Evolutionary conservation across 108 stramenopile species (phyloP).

Genomic region (Nitzschia sp.): DNA sequence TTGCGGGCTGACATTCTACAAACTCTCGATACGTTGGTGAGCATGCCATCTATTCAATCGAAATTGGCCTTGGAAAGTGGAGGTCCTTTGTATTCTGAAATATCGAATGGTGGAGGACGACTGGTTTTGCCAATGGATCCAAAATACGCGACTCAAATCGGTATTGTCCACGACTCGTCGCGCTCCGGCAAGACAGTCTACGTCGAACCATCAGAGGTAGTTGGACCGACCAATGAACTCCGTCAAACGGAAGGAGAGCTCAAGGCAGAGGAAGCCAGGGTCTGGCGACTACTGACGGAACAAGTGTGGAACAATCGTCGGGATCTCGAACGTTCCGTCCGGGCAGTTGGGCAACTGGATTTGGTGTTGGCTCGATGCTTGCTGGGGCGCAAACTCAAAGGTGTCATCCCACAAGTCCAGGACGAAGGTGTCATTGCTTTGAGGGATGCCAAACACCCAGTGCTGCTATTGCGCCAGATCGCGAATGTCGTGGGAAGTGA

Average conservation of each 20-base stretch:
- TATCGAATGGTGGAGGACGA: constrained; percentile 53
- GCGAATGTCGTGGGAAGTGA: constrained; percentile 85
- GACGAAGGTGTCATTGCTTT: constrained; percentile 81
- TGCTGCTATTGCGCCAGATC: constrained; percentile 72
- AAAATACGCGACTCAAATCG: constrained; percentile 53
- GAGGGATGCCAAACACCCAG: constrained; percentile 86
- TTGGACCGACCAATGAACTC: constrained; percentile 90
- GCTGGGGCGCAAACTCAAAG: constrained; percentile 66
- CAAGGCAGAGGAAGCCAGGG: constrained; percentile 74
- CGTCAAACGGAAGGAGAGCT: constrained; percentile 69
- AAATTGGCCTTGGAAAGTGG: constrained; percentile 80
- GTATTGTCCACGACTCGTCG: constrained; percentile 88
- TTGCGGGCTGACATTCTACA: constrained; percentile 61
- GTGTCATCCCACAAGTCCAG: constrained; percentile 77
- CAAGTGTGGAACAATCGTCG: constrained; percentile 49
- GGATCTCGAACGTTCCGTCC: constrained; percentile 47
- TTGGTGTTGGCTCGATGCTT: constrained; percentile 65
- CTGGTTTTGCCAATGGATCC: constrained; percentile 71
- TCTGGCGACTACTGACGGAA: constrained; percentile 70
- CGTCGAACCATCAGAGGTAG: constrained; percentile 88
- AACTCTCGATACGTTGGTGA: constrained; percentile 55
- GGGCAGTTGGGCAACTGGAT: constrained; percentile 77
- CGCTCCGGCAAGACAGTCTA: constrained; percentile 91
- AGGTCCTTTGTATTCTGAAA: constrained; percentile 65
- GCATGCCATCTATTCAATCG: constrained; percentile 54